These are phyloP conservation scores for Fraxinus anomala DNA, from an alignment of 257 asterid genomes.

Conservation along the genomic window DNA sequence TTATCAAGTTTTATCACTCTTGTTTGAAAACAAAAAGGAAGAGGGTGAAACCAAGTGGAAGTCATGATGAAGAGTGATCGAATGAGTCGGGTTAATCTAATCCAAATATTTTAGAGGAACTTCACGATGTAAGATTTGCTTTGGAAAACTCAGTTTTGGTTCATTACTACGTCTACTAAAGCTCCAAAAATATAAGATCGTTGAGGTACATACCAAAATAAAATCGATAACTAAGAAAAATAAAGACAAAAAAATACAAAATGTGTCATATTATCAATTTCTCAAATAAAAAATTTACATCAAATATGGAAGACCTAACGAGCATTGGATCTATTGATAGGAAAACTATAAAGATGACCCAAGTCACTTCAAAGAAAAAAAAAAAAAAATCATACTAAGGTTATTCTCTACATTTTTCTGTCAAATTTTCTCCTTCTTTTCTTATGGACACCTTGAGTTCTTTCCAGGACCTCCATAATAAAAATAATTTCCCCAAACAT, in stretches of 20 bases:
- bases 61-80: no score
- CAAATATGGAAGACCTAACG: constrained; percentile 26
- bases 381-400: neutral
- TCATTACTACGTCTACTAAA: no score
- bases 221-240: neutral
- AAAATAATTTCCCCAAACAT: constrained; percentile 89
- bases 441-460: constrained; percentile 64
- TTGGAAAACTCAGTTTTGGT: neutral
- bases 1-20: no score
- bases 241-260: constrained; percentile 14
- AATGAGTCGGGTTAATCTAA: no score
- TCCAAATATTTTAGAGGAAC: no score
- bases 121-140: neutral
- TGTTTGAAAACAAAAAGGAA: no score
- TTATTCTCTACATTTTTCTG: constrained; percentile 35
- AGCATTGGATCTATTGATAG: constrained; percentile 14
- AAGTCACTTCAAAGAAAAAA: constrained; percentile 32
- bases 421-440: neutral
- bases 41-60: no score
- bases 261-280: constrained; percentile 21
- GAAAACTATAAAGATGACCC: neutral
- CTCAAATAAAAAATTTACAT: constrained; percentile 45
- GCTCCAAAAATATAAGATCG: neutral
- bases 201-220: no score
- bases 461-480: constrained; percentile 97